Base-by-base conservation (phyloP, 108 stramenopile species). In the Cylindrotheca closterium region DNA sequence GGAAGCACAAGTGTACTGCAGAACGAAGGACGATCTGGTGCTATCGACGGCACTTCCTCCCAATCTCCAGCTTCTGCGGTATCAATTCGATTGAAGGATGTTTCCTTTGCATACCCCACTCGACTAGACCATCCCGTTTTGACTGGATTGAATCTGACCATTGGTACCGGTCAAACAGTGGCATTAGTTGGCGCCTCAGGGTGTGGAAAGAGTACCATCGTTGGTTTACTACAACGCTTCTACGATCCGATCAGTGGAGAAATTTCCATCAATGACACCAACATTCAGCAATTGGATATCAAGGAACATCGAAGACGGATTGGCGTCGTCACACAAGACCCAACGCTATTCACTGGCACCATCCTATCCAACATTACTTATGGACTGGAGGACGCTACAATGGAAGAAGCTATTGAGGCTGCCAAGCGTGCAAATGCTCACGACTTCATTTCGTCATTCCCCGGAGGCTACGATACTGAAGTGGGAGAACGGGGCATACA, bases 281-380 rank as follows among this genome's bases (percentile, higher is more conserved):
- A 99, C 71, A 72, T 99, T 17, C 67, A 62, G 30, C 46, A 67
- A 21, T 63, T 96, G 66, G 81, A 96, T 65, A 48, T 98, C 51
- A 78, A 79, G 25, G 45, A 54, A 21, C 69, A 69, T 47, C 70
- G 74, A 46, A 37, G 52, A 33, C 70, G 79, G 22, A 85, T 99
- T 56, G 98, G 98, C 17, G 76, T 96, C 17, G 98, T 99, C 19
- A 83, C 83, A 5, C 99, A 99, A 80, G 98, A 98, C 57, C 74
- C 77, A 1, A 52, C 72, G 3, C 88, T 96, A 12, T 98, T 96
- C 63, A 63, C 84, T 24, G 97, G 97, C 32, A 88, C 81, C 25
- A 84, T 99, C 48, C 64, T 74, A 51, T 87, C 93, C 28, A 99
- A 99, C 74, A 98, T 99, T 45, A 55, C 61, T 10, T 93, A 97